Percentiles rank a stretch among this genome's conserved stretches.
These are phyloP conservation scores for Potentilla sterilis DNA, from an alignment of 306 rosid genomes.

Conservation along the genomic window DNA sequence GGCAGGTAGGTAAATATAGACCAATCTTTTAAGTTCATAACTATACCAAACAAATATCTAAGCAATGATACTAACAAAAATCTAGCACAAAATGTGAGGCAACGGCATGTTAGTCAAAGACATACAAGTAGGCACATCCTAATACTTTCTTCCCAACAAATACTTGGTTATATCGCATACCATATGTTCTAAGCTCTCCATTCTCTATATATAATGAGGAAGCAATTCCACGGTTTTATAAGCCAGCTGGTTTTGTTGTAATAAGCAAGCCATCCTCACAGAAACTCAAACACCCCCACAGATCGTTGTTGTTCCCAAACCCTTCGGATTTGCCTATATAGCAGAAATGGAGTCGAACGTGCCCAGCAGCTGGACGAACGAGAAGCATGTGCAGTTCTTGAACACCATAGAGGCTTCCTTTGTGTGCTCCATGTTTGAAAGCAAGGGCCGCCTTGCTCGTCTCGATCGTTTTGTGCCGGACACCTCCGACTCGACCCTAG, in stretches of 20 bases:
- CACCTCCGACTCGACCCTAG: constrained; percentile 63
- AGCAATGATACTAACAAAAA: not conserved
- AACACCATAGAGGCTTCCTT: constrained; percentile 81
- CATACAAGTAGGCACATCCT: not conserved
- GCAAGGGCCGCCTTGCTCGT: constrained; percentile 25
- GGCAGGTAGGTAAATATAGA: not conserved
- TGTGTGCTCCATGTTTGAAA: constrained; percentile 59
- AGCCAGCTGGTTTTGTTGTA: not conserved
- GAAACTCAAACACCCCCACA: not conserved
- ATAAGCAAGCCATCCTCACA: not conserved
- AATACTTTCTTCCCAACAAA: not conserved
- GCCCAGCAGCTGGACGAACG: constrained; percentile 60
- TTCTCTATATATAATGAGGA: not conserved
- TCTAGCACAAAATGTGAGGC: not conserved
- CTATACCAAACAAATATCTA: constrained; percentile 4
- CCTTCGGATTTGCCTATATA: not conserved
- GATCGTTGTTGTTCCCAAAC: not conserved
- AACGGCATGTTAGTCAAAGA: not conserved
- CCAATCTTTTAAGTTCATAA: not conserved
- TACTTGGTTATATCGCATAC: too few species aligned
- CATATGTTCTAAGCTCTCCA: not conserved
- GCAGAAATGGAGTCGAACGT: constrained; percentile 18
- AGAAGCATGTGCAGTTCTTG: constrained; percentile 67
- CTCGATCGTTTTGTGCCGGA: constrained; percentile 67
- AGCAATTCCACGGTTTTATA: not conserved